phyloP scores from a whole-genome alignment of 352 stramenopile genomes.

The Globisporangium cylindrosporum region DNA sequence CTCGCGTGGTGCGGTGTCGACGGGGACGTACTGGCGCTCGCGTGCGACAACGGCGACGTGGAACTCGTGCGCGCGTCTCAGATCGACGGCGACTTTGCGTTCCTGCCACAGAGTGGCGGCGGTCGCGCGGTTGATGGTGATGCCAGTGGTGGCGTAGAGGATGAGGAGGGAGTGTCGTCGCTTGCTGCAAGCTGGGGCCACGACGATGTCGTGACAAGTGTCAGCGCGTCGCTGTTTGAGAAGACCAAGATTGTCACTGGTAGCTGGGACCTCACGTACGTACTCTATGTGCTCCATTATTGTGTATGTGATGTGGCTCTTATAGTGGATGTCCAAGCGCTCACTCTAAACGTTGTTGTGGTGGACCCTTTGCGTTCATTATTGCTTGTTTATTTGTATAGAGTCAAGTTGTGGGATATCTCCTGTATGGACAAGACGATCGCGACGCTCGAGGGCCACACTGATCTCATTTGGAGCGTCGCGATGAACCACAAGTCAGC shows the following conservation, averaged over 20 bases:
- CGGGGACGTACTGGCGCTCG: conserved; percentile 46
- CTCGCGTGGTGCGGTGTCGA: conserved; percentile 56
- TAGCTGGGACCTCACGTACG: conserved; percentile 76
- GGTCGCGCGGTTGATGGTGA: neutral
- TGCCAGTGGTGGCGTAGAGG: neutral
- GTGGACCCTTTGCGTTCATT: neutral
- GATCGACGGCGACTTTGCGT: conserved; percentile 31
- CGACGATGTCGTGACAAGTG: conserved; percentile 65
- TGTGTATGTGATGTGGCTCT: neutral
- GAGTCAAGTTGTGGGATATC: conserved; percentile 80
- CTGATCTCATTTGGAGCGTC: conserved; percentile 73
- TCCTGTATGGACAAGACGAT: conserved; percentile 39
- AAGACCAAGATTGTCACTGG: conserved; percentile 43
- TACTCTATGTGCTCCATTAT: neutral
- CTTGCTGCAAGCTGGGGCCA: conserved; percentile 34
- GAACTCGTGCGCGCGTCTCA: conserved; percentile 36
- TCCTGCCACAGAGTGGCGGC: conserved; percentile 29
- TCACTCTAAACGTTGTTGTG: neutral
- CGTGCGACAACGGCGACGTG: conserved; percentile 78
- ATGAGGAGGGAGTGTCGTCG: neutral
- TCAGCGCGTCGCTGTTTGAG: conserved; percentile 43
- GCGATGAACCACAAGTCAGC: conserved; percentile 41
- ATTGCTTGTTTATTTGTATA: conserved; percentile 15
- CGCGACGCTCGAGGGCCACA: conserved; percentile 60
- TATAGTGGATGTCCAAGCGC: neutral